Evolutionary conservation across 2,329 filamentous ascomycete genomes (phyloP), one percentile per base, ranked within the genome.

Genomic region (Colletotrichum agaves): DNA sequence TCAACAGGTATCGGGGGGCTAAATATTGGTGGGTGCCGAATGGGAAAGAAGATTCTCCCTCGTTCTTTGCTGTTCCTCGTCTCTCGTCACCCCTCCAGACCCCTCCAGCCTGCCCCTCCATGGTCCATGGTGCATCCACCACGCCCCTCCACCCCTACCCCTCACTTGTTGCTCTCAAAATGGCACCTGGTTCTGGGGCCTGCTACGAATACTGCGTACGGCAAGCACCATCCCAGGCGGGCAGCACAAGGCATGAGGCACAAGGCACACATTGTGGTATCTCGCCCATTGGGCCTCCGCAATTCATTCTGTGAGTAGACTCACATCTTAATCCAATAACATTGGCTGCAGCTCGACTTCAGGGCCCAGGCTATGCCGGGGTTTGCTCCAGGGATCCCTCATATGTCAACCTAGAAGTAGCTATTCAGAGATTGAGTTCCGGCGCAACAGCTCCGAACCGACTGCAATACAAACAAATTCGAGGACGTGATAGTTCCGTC

Each of bases 21-120:
- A 63, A 59, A 67, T 67, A 64, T 35, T 58, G 56, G 64, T 64
- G 59, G 62, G 47, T 46, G 58, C 59, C 63, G 69, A 71, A 71
- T 61, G 57, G 63, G 46, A 71, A 71, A 71, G 69, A 71, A 71
- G 63, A 70, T 71, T 71, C 69, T 70, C 67, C 67, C 41, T 66
- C 53, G 44, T 62, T 67, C 69, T 68, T 47, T 60, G 61, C 52
- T 35, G 49, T 63, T 66, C 69, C 41, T 52, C 44, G 37, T 57
- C 35, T 33, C 50, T 37, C 46, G 39, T 55, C 59, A 37, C 43
- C 41, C 47, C 31, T 55, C 62, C 57, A 59, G 33, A 55, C 56
- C n/a, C n/a, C n/a, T n/a, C n/a, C n/a, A n/a, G n/a, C n/a, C 57
- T 69, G 62, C 52, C 63, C 52, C 50, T 55, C 39, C 17, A 43